Base-by-base conservation (phyloP, 1,284 basidiomycete genomes). In the Sparassis latifolia region DNA sequence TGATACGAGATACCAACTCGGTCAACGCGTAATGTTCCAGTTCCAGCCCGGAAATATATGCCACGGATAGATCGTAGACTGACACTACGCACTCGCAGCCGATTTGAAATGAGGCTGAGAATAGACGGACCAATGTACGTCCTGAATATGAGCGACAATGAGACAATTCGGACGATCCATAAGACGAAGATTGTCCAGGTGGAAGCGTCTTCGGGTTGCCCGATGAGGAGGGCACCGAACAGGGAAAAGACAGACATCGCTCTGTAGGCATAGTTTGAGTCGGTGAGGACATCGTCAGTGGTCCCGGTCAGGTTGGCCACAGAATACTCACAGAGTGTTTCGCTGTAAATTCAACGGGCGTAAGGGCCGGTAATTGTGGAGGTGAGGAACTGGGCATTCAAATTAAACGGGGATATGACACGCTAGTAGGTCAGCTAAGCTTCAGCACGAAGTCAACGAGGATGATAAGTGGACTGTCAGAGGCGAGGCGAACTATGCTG, bases 51-150 rank as follows among this genome's bases (percentile, higher is more conserved):
- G 52, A 87, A 75, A 66, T 84, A 87, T 37, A 89, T 69, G 29
- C 87, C 86, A 44, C 84, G 80, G 55, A 89, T 79, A 29, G 87
- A 89, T 48, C 84, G 78, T 41, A 86, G 68, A 62, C 87, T 89
- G 50, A 89, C 74, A 60, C 83, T 87, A 41, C 80, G 76, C 32
- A 87, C 73, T 27, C 79, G 79, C 52, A 89, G 69, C 56, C 79
- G 82, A 44, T 72, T 74, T 7, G 82, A 84, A 51, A 81, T 66
- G 39, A 74, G 72, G 44, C 73, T 69, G 30, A 89, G 71, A 42
- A 84, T 65, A 63, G 76, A 80, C 48, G 86, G 86, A 2, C 78
- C 73, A 51, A 89, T 69, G 62, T 82, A 84, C 1, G 79, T 80
- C 48, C 85, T 75, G 50, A 82, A 70, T 48, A 85, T 58, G 39